Base-by-base conservation (phyloP, 2,329 filamentous ascomycete genomes). In the Pseudopyricularia javanii region DNA sequence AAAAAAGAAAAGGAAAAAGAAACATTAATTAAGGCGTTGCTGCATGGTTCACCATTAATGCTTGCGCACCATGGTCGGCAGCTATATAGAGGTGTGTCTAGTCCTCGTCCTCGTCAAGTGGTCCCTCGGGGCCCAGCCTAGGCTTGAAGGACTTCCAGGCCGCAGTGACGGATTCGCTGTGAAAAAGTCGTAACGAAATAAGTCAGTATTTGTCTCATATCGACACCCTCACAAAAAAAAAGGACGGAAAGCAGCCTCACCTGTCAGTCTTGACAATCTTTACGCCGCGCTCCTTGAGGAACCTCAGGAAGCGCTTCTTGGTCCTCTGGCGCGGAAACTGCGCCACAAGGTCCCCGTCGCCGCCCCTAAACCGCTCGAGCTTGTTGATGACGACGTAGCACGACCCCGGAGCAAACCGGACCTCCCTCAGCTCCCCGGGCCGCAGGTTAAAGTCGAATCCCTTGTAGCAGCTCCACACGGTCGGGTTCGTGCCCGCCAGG, bases 301-400 rank as follows among this genome's bases (percentile, higher is more conserved):
- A 76, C 20, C 61, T 59, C 48, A 80, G 60, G 56, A 81, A 78
- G 2, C 78, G 68, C 54, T 68, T 66, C 65, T 78, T 75, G 5
- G 77, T 79, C 20, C 74, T 67, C 57, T 72, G 68, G 6, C 77
- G 63, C 61, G 76, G 76, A 58, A 81, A 80, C 53, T 69, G 63
- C 7, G 72, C 74, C 56, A 80, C 65, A 3, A 80, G 60, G 45
- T 75, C 68, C 3, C 74, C 74, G 6, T 73, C 63, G 9, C 64
- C 62, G 45, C 66, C 60, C 11, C 63, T 58, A 11, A 61, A 62
- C 4, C 61, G 57, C 3, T 63, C 61, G 17, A 60, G 59, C 55
- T 59, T 60, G 15, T 73, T 70, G 4, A 65, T 56, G 17, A 78
- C 64, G 6, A 73, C 58, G 12, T 79, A 64, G 55, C 70, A 72